Conservation (phyloP, 257 asterid species). For the Solanum piurae region DNA sequence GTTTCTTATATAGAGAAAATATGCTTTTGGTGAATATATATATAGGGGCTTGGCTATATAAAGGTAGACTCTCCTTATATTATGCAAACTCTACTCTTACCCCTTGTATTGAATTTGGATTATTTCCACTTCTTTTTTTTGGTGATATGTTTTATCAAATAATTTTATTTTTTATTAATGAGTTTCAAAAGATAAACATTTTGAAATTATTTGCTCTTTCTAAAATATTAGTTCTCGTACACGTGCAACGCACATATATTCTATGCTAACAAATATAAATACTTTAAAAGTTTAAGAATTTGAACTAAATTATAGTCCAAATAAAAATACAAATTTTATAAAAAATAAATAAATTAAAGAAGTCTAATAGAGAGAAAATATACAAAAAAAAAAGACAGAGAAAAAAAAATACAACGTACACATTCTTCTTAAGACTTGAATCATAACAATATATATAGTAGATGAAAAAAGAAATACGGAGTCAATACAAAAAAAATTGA, state of each 20-base stretch:
- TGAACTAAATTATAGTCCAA: not conserved
- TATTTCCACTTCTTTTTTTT: not conserved
- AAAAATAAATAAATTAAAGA: too few relatives aligned
- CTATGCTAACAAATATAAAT: not conserved
- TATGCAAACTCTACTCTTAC: not conserved
- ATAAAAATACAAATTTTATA: not conserved
- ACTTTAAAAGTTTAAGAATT: not conserved
- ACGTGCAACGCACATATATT: not conserved
- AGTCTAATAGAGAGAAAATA: too few relatives aligned
- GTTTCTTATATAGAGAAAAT: not conserved
- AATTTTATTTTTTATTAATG: not conserved
- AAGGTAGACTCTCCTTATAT: not conserved
- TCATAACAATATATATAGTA: too few relatives aligned
- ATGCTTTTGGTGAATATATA: not conserved
- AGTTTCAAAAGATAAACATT: not conserved
- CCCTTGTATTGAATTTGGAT: not conserved
- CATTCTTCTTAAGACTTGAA: not conserved
- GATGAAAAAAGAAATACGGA: not conserved
- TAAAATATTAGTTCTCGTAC: not conserved
- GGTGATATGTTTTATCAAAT: not conserved
- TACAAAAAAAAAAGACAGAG: not conserved
- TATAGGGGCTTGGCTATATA: not conserved
- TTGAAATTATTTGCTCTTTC: not conserved
- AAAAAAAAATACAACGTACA: too few relatives aligned
- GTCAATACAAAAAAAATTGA: accelerated